Conservation (phyloP, 495 filamentous ascomycete species). For the Friedmanniomyces simplex region DNA sequence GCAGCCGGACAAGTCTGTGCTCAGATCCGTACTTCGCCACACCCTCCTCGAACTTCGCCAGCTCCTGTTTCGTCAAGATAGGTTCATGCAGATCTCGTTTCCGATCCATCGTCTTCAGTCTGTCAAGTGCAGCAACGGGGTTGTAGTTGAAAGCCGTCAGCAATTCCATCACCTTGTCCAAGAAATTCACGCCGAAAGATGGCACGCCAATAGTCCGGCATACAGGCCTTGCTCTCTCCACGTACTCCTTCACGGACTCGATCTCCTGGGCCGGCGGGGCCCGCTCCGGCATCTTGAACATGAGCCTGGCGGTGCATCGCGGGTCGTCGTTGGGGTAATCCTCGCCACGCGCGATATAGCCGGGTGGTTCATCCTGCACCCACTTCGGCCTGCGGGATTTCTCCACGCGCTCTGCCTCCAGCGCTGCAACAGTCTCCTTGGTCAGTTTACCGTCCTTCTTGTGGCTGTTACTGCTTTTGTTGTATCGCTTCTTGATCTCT, state of each 20-base stretch:
- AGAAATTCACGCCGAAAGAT: conserved; percentile 67
- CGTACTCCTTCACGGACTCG: conserved; percentile 59
- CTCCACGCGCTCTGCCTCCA: conserved; percentile 68
- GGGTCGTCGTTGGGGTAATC: conserved; percentile 52
- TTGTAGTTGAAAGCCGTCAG: conserved; percentile 65
- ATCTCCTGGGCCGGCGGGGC: conserved; percentile 23
- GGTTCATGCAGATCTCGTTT: conserved; percentile 78
- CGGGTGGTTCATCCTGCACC: conserved; percentile 81
- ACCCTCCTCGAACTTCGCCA: conserved; percentile 85
- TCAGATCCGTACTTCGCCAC: conserved; percentile 89
- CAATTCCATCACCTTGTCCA: conserved; percentile 72
- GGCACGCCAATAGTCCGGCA: conserved; percentile 54
- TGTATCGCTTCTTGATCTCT: conserved; percentile 69
- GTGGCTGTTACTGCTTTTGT: conserved; percentile 46
- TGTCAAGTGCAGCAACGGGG: conserved; percentile 57
- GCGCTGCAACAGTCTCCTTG: conserved; percentile 65
- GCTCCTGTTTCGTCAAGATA: conserved; percentile 62
- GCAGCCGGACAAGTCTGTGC: conserved; percentile 67
- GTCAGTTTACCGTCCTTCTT: conserved; percentile 62
- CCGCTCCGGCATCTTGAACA: conserved; percentile 49
- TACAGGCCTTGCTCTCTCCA: conserved; percentile 52
- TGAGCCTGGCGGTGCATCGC: conserved; percentile 43
- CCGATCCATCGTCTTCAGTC: conserved; percentile 53
- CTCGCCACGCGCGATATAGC: conserved; percentile 76
- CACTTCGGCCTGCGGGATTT: conserved; percentile 78